Evolutionary conservation across 768 basidiomycete species (phyloP).

Genomic region (Pleurotus cornucopiae): DNA sequence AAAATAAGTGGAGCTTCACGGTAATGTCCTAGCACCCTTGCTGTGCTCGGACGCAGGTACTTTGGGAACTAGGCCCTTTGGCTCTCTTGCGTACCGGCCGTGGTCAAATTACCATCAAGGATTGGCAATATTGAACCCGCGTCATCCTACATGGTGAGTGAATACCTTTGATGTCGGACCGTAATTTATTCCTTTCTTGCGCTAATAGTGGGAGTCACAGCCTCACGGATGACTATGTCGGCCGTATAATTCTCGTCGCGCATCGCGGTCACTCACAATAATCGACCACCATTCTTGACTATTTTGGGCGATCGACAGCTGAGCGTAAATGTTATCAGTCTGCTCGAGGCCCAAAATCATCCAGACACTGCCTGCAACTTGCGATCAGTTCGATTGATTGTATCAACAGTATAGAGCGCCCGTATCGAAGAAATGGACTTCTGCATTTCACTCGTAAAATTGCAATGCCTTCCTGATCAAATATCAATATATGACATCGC

Average conservation of each 20-base stretch:
- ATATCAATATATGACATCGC: neutral
- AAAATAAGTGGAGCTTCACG: neutral
- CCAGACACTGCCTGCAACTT: neutral
- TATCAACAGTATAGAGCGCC: neutral
- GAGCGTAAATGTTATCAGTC: neutral
- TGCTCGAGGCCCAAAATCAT: neutral
- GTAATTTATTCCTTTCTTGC: neutral
- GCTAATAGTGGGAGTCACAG: neutral
- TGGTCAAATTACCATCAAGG: neutral
- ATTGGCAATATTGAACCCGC: neutral
- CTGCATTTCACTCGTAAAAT: too few relatives aligned
- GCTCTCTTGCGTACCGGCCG: neutral
- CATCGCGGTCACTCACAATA: neutral
- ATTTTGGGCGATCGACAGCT: too few relatives aligned
- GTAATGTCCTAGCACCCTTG: slow-evolving; percentile 4
- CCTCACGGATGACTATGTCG: too few relatives aligned
- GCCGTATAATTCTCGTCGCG: too few relatives aligned
- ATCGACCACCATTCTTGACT: neutral
- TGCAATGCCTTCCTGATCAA: neutral
- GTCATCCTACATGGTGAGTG: neutral
- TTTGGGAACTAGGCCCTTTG: neutral
- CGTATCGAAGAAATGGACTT: neutral
- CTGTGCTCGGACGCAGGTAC: slow-evolving; percentile 2
- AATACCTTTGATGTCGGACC: neutral
- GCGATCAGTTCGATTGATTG: slow-evolving; percentile 3